phyloP scores from a whole-genome alignment of 179 eudicot species.

The Spergularia azorica region DNA sequence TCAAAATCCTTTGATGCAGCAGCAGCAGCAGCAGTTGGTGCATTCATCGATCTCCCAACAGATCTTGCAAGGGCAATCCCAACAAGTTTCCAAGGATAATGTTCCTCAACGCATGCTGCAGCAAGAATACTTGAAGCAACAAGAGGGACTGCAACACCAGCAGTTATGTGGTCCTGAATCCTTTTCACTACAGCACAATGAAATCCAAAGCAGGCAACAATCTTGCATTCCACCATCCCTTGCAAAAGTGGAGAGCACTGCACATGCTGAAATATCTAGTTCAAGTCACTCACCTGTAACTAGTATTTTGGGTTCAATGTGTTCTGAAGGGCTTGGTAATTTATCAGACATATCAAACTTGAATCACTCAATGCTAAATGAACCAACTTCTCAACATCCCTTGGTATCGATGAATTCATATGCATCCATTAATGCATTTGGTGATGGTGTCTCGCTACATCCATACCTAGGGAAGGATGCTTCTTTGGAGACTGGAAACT shows the following conservation, averaged over 20 bases:
- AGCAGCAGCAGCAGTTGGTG: conserved; percentile 55
- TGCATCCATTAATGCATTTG: conserved; percentile 48
- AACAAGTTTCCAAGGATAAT: conserved; percentile 55
- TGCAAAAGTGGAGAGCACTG: conserved; percentile 49
- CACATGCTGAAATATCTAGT: conserved; percentile 43
- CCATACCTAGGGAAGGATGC: conserved; percentile 72
- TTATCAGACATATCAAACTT: conserved; percentile 57
- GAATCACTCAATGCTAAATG: conserved; percentile 51
- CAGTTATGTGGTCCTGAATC: conserved; percentile 57
- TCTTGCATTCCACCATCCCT: conserved; percentile 48
- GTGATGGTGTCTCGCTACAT: conserved; percentile 63
- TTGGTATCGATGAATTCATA: conserved; percentile 60
- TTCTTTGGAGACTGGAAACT: conserved; percentile 54
- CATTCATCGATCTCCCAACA: conserved; percentile 60
- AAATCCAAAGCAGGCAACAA: conserved; percentile 66
- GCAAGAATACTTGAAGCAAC: conserved; percentile 48
- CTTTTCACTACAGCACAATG: conserved; percentile 51
- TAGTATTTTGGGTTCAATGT: conserved; percentile 57
- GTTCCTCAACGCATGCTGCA: conserved; percentile 34
- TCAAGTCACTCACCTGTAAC: conserved; percentile 51
- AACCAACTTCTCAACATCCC: conserved; percentile 60
- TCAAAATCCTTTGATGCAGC: conserved; percentile 58
- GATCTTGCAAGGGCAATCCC: conserved; percentile 62
- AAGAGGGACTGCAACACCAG: conserved; percentile 42
- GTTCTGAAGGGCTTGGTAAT: conserved; percentile 61